Conservation (phyloP, 768 basidiomycete species). For the Sporobolomyces phaffii region DNA sequence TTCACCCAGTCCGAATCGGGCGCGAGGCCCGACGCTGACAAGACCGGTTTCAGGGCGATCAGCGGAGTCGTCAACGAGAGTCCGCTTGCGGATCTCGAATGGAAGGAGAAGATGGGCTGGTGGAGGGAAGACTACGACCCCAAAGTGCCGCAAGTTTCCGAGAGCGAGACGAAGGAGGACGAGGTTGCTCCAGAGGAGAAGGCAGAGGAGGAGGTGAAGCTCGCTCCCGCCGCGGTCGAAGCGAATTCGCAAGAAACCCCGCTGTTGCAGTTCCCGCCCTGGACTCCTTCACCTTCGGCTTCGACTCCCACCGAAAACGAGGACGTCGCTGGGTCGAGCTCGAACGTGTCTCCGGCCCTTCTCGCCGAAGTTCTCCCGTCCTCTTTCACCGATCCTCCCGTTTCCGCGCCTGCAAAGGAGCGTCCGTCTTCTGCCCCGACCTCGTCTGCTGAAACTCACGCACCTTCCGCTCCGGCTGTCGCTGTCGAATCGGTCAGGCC, state of each 20-base stretch:
- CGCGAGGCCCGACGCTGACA: background rate
- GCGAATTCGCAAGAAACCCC: background rate
- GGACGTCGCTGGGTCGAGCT: background rate
- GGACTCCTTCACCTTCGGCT: background rate
- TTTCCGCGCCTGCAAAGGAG: background rate
- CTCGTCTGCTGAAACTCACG: background rate
- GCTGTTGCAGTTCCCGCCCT: conserved; percentile 14
- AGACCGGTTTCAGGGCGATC: conserved; percentile 12
- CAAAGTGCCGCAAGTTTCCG: background rate
- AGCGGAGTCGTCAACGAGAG: conserved; percentile 10
- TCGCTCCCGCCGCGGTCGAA: conserved; percentile 14
- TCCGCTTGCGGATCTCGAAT: conserved; percentile 14
- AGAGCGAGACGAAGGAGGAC: too few relatives aligned
- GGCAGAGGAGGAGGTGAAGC: background rate
- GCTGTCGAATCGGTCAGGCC: background rate
- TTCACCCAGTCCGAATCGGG: conserved; percentile 8
- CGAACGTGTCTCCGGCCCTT: background rate
- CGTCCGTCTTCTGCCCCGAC: background rate
- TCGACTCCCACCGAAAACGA: background rate
- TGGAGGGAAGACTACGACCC: conserved; percentile 15
- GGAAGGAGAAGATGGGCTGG: conserved; percentile 26
- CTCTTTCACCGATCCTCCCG: background rate
- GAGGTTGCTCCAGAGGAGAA: background rate
- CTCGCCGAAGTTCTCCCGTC: conserved; percentile 7
- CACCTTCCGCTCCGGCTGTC: background rate